Base-by-base conservation (phyloP, 2,329 filamentous ascomycete genomes). In the Fusarium nodosum region DNA sequence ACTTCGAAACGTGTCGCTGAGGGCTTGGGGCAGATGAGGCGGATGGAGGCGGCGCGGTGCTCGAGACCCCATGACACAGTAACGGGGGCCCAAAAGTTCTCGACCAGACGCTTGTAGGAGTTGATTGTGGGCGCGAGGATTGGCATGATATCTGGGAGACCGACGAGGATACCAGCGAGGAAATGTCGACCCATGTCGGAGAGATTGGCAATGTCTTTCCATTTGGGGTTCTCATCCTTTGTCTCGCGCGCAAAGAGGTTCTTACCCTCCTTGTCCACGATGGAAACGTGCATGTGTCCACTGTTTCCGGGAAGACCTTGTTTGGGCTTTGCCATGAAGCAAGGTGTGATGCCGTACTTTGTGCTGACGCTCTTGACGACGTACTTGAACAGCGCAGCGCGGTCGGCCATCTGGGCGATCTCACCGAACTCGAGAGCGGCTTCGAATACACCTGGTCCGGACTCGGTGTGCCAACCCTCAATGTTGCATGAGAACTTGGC, bases 1-100 rank as follows among this genome's bases (percentile, higher is more conserved):
- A 99, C 87, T 81, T 99, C 96, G 77, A 99, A 94, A 15, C 96
- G 88, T 12, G 95, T 98, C 8, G 94, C 93, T 68, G 93, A 93
- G 0, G 93, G 85, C 70, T 93, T 95, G 34, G 95, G 95, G 0
- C 93, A 89, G 71, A 99, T 97, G 34, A 99, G 81, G 20, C 96
- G 88, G 70, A 99, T 91, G 0, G 93, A 97, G 1, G 96, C 95
- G 7, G 94, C 94, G 65, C 96, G 93, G 79, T 99, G 95, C 80
- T 98, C 96, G 7, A 97, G 83, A 1, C 96, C 96, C 96, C 96
- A 99, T 0, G 93, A 97, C 0, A 98, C 96, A 0, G 95, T 97
- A 8, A 99, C 96, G 0, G 96, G 96, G 0, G 96, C 96, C 96
- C 96, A 99, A 82, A 97, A 98, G 82, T 98, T 98, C 83, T 99